phyloP scores from a whole-genome alignment of 305 asterid species.

The Fraxinus nigra region DNA sequence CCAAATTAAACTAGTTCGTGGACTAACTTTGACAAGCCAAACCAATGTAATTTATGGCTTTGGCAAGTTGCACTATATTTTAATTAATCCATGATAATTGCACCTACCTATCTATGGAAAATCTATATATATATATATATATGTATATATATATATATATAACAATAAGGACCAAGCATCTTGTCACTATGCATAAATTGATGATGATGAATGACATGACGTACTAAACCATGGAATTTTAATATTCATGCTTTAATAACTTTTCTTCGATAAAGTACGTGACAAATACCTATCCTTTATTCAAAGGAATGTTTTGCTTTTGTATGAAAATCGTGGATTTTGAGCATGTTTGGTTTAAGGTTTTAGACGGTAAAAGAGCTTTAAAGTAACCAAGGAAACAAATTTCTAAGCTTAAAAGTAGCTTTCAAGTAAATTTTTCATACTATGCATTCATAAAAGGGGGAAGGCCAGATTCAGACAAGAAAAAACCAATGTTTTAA shows the following conservation, averaged over 20 bases:
- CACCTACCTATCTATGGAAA: constrained; percentile 13
- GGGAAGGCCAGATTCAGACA: background rate
- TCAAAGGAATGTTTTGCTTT: background rate
- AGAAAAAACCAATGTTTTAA: background rate
- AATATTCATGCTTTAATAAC: background rate
- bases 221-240: background rate
- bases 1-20: constrained; percentile 4
- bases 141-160: no score
- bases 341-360: no score
- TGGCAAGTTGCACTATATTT: constrained; percentile 18
- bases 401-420: background rate
- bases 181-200: constrained; percentile 4
- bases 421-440: background rate
- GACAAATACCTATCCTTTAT: no score
- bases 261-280: background rate
- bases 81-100: constrained; percentile 7
- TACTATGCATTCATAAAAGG: background rate
- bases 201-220: constrained; percentile 26
- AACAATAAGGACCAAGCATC: background rate
- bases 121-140: background rate
- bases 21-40: constrained; percentile 22
- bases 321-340: no score
- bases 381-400: no score
- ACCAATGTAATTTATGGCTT: background rate
- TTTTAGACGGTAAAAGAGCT: no score